phyloP scores from a whole-genome alignment of 805 yeast genomes.

The Wickerhamomyces strasburgensis region DNA sequence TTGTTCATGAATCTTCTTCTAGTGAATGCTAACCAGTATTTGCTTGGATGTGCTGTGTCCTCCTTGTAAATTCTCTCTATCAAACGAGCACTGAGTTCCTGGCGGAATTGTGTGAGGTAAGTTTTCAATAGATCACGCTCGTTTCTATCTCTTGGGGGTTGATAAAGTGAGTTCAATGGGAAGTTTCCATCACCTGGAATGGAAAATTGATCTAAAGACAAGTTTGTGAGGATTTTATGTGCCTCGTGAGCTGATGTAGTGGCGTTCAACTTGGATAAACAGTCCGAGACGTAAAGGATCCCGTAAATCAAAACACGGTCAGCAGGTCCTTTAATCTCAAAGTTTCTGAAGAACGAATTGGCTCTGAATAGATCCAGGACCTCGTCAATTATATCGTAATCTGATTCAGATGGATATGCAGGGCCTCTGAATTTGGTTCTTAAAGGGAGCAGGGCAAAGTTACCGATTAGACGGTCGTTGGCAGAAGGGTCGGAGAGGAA shows the following conservation, averaged over 20 bases:
- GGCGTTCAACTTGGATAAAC: conserved; percentile 58
- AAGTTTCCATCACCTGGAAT: conserved; percentile 95
- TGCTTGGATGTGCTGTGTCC: conserved; percentile 62
- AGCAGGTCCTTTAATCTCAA: conserved; percentile 93
- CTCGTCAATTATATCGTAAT: conserved; percentile 91
- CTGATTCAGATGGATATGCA: conserved; percentile 68
- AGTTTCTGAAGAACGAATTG: conserved; percentile 92
- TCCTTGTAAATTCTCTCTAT: conserved; percentile 67
- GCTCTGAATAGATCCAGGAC: conserved; percentile 88
- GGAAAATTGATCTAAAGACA: conserved; percentile 81
- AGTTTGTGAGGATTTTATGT: conserved; percentile 64
- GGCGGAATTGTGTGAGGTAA: conserved; percentile 90
- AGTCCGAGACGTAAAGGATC: conserved; percentile 80
- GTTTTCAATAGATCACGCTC: conserved; percentile 77
- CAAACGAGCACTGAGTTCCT: conserved; percentile 81
- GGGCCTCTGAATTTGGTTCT: conserved; percentile 88
- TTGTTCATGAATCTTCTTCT: conserved; percentile 95
- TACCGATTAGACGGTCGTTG: conserved; percentile 62
- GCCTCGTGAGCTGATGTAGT: conserved; percentile 54
- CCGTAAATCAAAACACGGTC: conserved; percentile 94
- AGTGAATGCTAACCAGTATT: conserved; percentile 94
- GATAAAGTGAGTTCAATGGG: conserved; percentile 77
- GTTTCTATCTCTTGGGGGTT: conserved; percentile 65
- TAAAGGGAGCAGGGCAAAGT: conserved; percentile 79
- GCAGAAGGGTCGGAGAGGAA: conserved; percentile 58